Conservation (phyloP, 768 basidiomycete species). For the Neoboletus subvelutipes region DNA sequence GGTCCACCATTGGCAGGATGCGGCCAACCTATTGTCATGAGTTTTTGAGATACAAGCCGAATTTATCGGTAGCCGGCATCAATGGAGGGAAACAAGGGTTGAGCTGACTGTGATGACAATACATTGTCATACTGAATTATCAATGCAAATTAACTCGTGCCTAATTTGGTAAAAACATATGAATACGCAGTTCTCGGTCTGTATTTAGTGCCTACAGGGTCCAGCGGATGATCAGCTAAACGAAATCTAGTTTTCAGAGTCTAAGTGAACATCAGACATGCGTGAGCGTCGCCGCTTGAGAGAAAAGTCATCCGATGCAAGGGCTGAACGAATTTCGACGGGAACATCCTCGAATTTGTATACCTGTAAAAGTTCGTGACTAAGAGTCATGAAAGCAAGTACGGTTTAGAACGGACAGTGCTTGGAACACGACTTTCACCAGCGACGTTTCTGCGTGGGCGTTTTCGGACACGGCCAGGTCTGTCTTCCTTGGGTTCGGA, state of each 20-base stretch:
- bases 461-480: conserved; percentile 27
- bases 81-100: neutral
- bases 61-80: conserved; percentile 12
- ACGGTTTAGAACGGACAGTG: conserved; percentile 21
- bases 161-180: conserved; percentile 24
- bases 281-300: conserved; percentile 50
- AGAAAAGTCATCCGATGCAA: conserved; percentile 28
- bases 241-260: conserved; percentile 28
- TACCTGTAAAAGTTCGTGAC: conserved; percentile 21
- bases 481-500: conserved; percentile 22
- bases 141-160: conserved; percentile 24
- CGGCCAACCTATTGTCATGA: conserved; percentile 18
- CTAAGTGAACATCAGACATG: conserved; percentile 31
- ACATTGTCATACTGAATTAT: conserved; percentile 9
- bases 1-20: neutral
- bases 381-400: neutral
- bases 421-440: conserved; percentile 22
- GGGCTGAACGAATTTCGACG: conserved; percentile 33
- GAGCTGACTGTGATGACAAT: conserved; percentile 6
- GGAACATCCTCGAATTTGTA: conserved; percentile 28
- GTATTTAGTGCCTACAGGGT: conserved; percentile 11
- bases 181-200: conserved; percentile 16
- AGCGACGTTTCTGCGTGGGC: conserved; percentile 23
- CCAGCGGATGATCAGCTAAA: conserved; percentile 8
- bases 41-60: conserved; percentile 8